Percentiles rank a stretch among this genome's conserved stretches.
Evolutionary conservation across 225 moss, liverwort and hornwort genomes (phyloP).

Genomic region (Sphagnum tenellum): DNA sequence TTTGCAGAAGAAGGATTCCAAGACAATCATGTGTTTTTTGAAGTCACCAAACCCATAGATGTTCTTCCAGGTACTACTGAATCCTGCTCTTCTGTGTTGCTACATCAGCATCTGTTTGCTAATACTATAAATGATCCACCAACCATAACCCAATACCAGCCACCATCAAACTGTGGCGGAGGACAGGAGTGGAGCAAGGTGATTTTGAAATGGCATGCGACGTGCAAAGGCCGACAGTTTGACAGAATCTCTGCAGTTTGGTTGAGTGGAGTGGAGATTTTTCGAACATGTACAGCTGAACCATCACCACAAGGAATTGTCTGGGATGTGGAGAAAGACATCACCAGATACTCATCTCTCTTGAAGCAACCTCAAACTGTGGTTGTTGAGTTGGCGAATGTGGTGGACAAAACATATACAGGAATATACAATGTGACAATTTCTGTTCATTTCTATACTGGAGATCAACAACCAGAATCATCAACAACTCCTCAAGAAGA

Average conservation of each 20-base stretch:
- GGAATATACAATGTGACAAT: conserved; percentile 84
- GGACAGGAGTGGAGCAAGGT: conserved; percentile 43
- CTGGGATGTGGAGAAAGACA: conserved; percentile 94
- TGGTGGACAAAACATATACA: conserved; percentile 67
- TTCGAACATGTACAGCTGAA: conserved; percentile 91
- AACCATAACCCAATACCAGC: conserved; percentile 21
- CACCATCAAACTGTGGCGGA: conserved; percentile 9
- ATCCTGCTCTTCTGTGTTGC: conserved; percentile 28
- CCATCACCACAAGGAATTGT: conserved; percentile 61
- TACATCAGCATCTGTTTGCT: conserved; percentile 33
- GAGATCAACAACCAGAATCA: not conserved
- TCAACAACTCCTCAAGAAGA: conserved; percentile 1
- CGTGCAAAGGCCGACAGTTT: conserved; percentile 81
- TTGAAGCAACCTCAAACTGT: conserved; percentile 58
- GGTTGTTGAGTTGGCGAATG: conserved; percentile 63
- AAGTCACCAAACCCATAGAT: conserved; percentile 39
- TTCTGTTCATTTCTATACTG: conserved; percentile 44
- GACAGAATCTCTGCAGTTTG: conserved; percentile 88
- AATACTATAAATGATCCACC: conserved; percentile 49
- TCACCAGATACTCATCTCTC: conserved; percentile 64
- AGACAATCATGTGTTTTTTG: conserved; percentile 34
- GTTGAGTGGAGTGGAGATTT: conserved; percentile 87
- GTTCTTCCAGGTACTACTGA: conserved; percentile 28
- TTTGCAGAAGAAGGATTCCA: conserved; percentile 16
- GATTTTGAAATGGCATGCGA: conserved; percentile 67